Evolutionary conservation across 2,329 filamentous ascomycete species (phyloP).

Genomic region (Ploettnerulaceae sp.): DNA sequence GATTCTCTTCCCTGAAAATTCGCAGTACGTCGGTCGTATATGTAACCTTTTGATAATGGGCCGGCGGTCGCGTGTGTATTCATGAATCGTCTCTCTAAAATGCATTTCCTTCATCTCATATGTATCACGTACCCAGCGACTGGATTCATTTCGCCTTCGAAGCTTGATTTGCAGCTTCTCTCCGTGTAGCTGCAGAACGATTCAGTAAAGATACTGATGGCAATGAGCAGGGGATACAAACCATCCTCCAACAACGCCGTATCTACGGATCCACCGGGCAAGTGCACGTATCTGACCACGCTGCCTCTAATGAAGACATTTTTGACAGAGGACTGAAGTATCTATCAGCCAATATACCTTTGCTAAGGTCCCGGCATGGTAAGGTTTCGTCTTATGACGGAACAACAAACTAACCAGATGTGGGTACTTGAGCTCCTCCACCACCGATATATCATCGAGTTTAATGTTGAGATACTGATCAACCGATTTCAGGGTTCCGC

Average conservation of each 20-base stretch:
- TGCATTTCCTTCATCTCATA: not conserved
- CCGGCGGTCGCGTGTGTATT: not conserved
- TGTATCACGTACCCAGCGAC: not conserved
- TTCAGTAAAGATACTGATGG: no score
- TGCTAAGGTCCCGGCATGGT: not conserved
- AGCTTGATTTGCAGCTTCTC: slow-evolving; percentile 46
- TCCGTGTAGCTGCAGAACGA: slow-evolving; percentile 27
- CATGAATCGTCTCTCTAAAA: not conserved
- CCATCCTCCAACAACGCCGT: slow-evolving; percentile 67
- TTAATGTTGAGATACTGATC: slow-evolving; percentile 99
- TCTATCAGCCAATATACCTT: slow-evolving; percentile 14
- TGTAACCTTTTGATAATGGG: not conserved
- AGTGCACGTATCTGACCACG: slow-evolving; percentile 69
- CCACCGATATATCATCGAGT: slow-evolving; percentile 87
- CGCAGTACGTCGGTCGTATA: not conserved
- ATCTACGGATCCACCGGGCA: slow-evolving; percentile 64
- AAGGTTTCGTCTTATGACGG: not conserved
- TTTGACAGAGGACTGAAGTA: slow-evolving; percentile 59
- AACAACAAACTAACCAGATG: slow-evolving; percentile 61
- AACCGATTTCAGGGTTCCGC: slow-evolving; percentile 91
- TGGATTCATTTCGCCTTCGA: slow-evolving; percentile 42
- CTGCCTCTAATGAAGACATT: slow-evolving; percentile 74
- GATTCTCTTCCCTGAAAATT: not conserved
- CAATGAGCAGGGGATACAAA: slow-evolving; percentile 28
- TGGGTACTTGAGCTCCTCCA: slow-evolving; percentile 91